Conservation (phyloP, 23 red algal species). For the Cyanidiococcus yangmingshanensis region DNA sequence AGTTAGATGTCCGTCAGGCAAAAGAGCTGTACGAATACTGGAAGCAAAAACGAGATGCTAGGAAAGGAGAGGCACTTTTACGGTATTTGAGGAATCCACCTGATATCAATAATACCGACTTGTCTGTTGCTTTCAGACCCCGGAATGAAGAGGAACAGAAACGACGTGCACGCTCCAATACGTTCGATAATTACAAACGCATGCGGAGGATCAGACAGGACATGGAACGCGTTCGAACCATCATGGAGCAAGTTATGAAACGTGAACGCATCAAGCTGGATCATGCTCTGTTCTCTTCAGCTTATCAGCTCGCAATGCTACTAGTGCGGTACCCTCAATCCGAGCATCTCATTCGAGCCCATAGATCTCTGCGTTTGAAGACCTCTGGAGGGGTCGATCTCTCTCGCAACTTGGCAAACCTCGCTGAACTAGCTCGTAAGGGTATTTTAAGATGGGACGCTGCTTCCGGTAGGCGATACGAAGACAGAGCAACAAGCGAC, state of each 20-base stretch:
- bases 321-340: background rate
- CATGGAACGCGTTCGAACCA: slow-evolving; percentile 33
- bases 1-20: background rate
- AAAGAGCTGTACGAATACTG: slow-evolving; percentile 48
- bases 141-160: slow-evolving; percentile 47
- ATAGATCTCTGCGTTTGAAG: slow-evolving; percentile 9
- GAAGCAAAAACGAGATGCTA: slow-evolving; percentile 19
- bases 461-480: background rate
- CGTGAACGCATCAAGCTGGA: slow-evolving; percentile 58
- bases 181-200: slow-evolving; percentile 74
- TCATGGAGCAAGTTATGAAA: slow-evolving; percentile 39
- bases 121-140: slow-evolving; percentile 82
- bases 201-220: slow-evolving; percentile 51
- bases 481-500: background rate
- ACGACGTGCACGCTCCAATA: slow-evolving; percentile 41
- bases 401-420: slow-evolving; percentile 28
- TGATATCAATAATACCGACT: slow-evolving; percentile 45
- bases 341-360: background rate
- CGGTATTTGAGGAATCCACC: slow-evolving; percentile 51
- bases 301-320: background rate
- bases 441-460: background rate
- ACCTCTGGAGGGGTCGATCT: slow-evolving; percentile 31
- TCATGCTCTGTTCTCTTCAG: background rate
- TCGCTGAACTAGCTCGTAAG: slow-evolving; percentile 29
- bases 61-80: slow-evolving; percentile 35